phyloP scores from a whole-genome alignment of 2,329 filamentous ascomycete species.

The Metarhizium anisopliae region DNA sequence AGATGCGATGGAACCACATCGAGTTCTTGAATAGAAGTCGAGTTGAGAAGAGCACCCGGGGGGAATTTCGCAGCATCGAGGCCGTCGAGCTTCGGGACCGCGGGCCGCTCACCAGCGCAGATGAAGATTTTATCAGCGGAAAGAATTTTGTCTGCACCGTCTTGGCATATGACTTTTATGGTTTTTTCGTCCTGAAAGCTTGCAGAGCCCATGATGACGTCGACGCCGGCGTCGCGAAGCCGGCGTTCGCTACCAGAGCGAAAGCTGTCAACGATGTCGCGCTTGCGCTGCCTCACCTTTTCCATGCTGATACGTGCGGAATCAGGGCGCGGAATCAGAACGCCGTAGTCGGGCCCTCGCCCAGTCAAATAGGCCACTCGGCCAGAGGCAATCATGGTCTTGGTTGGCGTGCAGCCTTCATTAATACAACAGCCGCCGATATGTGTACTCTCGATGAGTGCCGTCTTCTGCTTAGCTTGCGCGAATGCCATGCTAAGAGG shows the following conservation, averaged over 20 bases:
- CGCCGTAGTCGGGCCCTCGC: slow-evolving; percentile 35
- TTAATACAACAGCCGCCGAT: slow-evolving; percentile 47
- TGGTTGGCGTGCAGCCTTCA: slow-evolving; percentile 47
- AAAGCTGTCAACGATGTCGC: slow-evolving; percentile 42
- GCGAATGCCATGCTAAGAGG: slow-evolving; percentile 39
- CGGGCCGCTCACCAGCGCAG: slow-evolving; percentile 35
- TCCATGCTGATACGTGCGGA: slow-evolving; percentile 34
- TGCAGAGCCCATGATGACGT: slow-evolving; percentile 35
- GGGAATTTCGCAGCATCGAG: slow-evolving; percentile 16
- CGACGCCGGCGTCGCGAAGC: slow-evolving; percentile 29
- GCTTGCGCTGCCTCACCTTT: slow-evolving; percentile 40
- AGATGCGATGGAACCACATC: slow-evolving; percentile 36
- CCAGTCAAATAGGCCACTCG: slow-evolving; percentile 36
- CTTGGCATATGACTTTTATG: slow-evolving; percentile 23
- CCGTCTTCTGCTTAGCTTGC: slow-evolving; percentile 32
- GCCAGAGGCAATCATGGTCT: slow-evolving; percentile 46
- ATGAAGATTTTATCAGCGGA: slow-evolving; percentile 34
- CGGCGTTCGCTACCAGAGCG: slow-evolving; percentile 36
- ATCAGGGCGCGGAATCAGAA: slow-evolving; percentile 16
- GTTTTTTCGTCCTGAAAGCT: slow-evolving; percentile 31
- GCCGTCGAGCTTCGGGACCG: slow-evolving; percentile 25
- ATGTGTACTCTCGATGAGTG: slow-evolving; percentile 37
- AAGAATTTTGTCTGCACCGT: slow-evolving; percentile 22
- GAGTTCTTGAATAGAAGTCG: slow-evolving; percentile 38
- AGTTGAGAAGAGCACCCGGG: slow-evolving; percentile 27